phyloP scores from a whole-genome alignment of 805 yeast species.

The Myxozyma mucilagina region DNA sequence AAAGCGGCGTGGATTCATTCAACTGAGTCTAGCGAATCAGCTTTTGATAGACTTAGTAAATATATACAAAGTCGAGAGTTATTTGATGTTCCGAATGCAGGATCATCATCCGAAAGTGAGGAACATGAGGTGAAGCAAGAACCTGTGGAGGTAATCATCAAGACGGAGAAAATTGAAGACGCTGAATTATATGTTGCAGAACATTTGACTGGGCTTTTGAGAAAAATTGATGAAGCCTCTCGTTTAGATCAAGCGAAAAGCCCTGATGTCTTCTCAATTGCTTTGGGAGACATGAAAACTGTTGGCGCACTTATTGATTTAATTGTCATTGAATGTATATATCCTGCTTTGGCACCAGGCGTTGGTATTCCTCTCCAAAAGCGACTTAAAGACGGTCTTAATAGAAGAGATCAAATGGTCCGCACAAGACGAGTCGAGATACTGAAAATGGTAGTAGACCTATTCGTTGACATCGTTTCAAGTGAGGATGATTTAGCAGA shows the following conservation, averaged over 20 bases:
- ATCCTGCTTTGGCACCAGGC: slow-evolving; percentile 57
- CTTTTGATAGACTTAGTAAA: neutral
- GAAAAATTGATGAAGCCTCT: slow-evolving; percentile 22
- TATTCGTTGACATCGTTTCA: slow-evolving; percentile 28
- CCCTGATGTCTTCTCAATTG: slow-evolving; percentile 50
- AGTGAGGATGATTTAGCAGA: slow-evolving; percentile 37
- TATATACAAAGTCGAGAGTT: neutral
- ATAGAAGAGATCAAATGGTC: neutral
- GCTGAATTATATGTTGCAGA: slow-evolving; percentile 9
- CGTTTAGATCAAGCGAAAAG: slow-evolving; percentile 11
- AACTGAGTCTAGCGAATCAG: neutral
- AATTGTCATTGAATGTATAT: slow-evolving; percentile 69
- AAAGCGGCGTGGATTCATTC: slow-evolving; percentile 8
- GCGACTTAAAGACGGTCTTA: slow-evolving; percentile 47
- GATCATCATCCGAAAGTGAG: neutral
- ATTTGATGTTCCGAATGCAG: neutral
- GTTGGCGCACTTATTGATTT: slow-evolving; percentile 65
- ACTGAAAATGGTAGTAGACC: slow-evolving; percentile 19
- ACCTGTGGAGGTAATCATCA: neutral
- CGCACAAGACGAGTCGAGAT: slow-evolving; percentile 1
- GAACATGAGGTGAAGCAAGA: neutral
- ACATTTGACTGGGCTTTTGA: slow-evolving; percentile 5
- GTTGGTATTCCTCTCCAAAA: slow-evolving; percentile 66
- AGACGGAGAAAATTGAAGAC: slow-evolving; percentile 1
- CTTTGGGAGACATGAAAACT: slow-evolving; percentile 80